These are phyloP conservation scores for Pseudopyricularia javanii DNA, from an alignment of 2,329 filamentous ascomycete species.

Conservation along the genomic window DNA sequence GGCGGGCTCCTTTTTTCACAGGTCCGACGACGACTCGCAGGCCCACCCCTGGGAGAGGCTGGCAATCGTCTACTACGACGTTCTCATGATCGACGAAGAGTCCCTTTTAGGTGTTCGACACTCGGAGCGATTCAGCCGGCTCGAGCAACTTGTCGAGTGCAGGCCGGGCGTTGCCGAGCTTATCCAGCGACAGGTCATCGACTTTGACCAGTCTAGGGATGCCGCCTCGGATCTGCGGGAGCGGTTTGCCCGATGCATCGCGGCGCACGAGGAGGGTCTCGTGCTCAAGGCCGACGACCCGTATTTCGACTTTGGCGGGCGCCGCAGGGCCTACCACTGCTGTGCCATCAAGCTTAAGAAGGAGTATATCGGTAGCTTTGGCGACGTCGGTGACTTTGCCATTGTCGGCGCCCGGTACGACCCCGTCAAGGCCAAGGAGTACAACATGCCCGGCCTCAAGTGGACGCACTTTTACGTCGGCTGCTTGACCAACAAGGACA, in stretches of 20 bases:
- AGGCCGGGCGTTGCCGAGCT: constrained; percentile 52
- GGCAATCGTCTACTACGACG: constrained; percentile 51
- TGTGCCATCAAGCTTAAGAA: constrained; percentile 77
- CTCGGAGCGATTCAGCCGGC: constrained; percentile 44
- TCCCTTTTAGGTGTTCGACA: constrained; percentile 40
- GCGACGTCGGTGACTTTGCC: constrained; percentile 74
- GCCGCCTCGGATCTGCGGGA: constrained; percentile 39
- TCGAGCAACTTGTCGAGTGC: constrained; percentile 40
- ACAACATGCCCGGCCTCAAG: constrained; percentile 38
- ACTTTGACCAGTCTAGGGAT: constrained; percentile 45
- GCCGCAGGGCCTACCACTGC: constrained; percentile 23
- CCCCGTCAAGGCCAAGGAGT: constrained; percentile 44
- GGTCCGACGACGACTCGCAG: constrained; percentile 51
- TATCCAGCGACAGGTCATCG: constrained; percentile 53
- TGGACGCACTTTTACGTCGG: constrained; percentile 78
- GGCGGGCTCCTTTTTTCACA: constrained; percentile 58
- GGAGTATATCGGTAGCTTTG: constrained; percentile 67
- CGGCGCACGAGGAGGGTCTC: constrained; percentile 60
- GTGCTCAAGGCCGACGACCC: constrained; percentile 71
- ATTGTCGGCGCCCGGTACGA: constrained; percentile 66
- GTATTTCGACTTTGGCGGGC: constrained; percentile 50
- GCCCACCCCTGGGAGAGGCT: constrained; percentile 38
- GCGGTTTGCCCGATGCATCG: constrained; percentile 56
- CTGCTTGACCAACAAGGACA: constrained; percentile 58
- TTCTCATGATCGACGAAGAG: constrained; percentile 39